Percentiles rank a stretch among this genome's conserved stretches.
Evolutionary conservation across 371 early-diverging fungal species (phyloP).

Genomic region (Dinochytrium kinnereticum): DNA sequence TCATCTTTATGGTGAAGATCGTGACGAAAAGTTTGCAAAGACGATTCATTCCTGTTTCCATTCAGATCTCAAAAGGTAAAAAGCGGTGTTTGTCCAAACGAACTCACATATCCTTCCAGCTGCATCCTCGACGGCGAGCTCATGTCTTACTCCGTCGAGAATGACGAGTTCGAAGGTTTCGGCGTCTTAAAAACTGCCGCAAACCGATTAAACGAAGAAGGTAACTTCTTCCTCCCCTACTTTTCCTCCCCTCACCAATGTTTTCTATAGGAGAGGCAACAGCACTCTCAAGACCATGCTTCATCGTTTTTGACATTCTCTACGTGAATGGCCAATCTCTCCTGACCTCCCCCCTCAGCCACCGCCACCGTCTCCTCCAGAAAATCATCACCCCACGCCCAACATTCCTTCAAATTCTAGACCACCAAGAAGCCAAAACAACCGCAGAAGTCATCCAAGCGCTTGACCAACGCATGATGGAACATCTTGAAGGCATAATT

Average conservation of each 20-base stretch:
- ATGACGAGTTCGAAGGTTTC: conserved; percentile 65
- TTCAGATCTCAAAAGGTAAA: conserved; percentile 46
- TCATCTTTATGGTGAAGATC: conserved; percentile 61
- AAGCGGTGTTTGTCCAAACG: background rate
- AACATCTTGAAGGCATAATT: conserved; percentile 61
- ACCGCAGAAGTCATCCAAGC: conserved; percentile 65
- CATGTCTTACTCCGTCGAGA: conserved; percentile 67
- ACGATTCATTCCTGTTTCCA: conserved; percentile 55
- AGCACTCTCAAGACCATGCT: conserved; percentile 45
- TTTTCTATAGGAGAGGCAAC: conserved; percentile 18
- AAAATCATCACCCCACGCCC: conserved; percentile 56
- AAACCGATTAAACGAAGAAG: conserved; percentile 42
- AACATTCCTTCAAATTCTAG: conserved; percentile 59
- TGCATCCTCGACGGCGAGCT: conserved; percentile 78
- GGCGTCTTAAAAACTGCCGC: conserved; percentile 75
- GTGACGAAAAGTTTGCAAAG: conserved; percentile 59
- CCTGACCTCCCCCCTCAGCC: conserved; percentile 56
- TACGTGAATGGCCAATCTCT: conserved; percentile 66
- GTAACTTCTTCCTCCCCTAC: too few relatives aligned
- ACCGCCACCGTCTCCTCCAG: conserved; percentile 54
- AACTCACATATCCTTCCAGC: conserved; percentile 42
- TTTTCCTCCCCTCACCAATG: background rate
- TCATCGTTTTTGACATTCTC: conserved; percentile 75
- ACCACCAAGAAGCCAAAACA: conserved; percentile 56
- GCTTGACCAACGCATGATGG: conserved; percentile 61